Evolutionary conservation across 2,329 filamentous ascomycete genomes (phyloP).

Genomic region (Zopfia rhizophila): DNA sequence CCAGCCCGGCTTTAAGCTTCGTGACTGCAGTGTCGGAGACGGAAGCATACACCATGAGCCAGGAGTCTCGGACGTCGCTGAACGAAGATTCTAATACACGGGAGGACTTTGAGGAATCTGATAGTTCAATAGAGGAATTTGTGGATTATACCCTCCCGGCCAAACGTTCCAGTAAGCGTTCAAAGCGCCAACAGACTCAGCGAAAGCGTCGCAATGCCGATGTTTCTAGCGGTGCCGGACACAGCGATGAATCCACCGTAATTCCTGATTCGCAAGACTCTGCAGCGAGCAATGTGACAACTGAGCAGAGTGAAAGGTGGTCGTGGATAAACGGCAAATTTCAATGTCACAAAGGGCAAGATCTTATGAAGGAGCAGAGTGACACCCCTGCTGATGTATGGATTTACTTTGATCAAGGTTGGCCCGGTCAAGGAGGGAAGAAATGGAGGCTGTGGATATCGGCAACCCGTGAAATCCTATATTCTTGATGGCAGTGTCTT

Average conservation of each 20-base stretch:
- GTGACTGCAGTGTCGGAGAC: conserved; percentile 27
- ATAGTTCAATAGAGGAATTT: conserved; percentile 19
- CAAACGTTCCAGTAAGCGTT: conserved; percentile 19
- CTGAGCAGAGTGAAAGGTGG: conserved; percentile 12
- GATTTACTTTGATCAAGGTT: conserved; percentile 12
- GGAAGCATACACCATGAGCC: conserved; percentile 26
- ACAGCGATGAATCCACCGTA: conserved; percentile 6
- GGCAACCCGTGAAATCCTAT: conserved; percentile 13
- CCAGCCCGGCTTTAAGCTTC: conserved; percentile 26
- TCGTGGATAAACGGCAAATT: conserved; percentile 9
- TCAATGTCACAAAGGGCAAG: too few species aligned
- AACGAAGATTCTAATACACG: conserved; percentile 20
- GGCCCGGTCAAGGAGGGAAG: conserved; percentile 10
- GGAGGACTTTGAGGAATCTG: conserved; percentile 12
- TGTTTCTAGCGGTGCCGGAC: conserved; percentile 1
- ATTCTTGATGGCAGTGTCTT: conserved; percentile 14
- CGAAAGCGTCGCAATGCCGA: conserved; percentile 24
- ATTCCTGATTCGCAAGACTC: neutral
- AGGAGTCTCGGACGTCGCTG: conserved; percentile 22
- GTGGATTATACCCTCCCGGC: conserved; percentile 14
- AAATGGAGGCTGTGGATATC: conserved; percentile 15
- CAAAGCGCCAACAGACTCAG: conserved; percentile 12
- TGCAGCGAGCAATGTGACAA: conserved; percentile 2
- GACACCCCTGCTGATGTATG: conserved; percentile 11
- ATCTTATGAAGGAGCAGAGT: conserved; percentile 13